Percentiles rank a stretch among this genome's conserved stretches.
These are phyloP conservation scores for Leccinum longicurvipes DNA, from an alignment of 768 basidiomycete genomes.

Conservation along the genomic window DNA sequence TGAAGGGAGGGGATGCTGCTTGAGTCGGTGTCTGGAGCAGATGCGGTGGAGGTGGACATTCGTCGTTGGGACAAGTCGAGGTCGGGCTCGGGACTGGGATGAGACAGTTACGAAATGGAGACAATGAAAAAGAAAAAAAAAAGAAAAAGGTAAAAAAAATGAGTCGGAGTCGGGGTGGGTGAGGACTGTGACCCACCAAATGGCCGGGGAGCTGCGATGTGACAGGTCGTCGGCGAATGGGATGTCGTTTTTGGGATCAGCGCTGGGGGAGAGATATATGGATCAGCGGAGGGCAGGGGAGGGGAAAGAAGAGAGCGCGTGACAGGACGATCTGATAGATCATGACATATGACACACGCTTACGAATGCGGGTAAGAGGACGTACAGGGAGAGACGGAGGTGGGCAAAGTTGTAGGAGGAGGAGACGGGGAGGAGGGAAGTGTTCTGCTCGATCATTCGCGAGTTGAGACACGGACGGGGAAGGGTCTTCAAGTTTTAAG, in stretches of 20 bases:
- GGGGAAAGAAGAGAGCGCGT: conserved; percentile 7
- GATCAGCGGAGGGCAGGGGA: conserved; percentile 7
- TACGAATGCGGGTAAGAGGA: conserved; percentile 19
- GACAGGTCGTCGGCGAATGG: conserved; percentile 46
- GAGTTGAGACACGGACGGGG: not conserved
- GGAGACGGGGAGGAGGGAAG: conserved; percentile 42
- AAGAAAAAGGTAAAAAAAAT: conserved; percentile 15
- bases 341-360: conserved; percentile 30
- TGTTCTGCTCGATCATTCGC: conserved; percentile 58
- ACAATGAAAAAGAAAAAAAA: conserved; percentile 9
- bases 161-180: conserved; percentile 15
- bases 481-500: conserved; percentile 19
- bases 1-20: conserved; percentile 54
- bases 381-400: conserved; percentile 59
- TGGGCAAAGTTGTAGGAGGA: conserved; percentile 59
- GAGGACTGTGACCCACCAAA: conserved; percentile 39
- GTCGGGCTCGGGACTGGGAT: conserved; percentile 42
- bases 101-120: conserved; percentile 14
- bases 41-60: conserved; percentile 76
- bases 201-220: conserved; percentile 42
- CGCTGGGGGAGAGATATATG: conserved; percentile 16
- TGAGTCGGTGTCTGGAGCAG: conserved; percentile 58
- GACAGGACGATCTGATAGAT: conserved; percentile 32
- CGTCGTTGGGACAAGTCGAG: conserved; percentile 57
- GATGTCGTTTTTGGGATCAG: conserved; percentile 42